These are phyloP conservation scores for Umbelopsis sp. DNA, from an alignment of 371 early-diverging fungal genomes.

Conservation along the genomic window DNA sequence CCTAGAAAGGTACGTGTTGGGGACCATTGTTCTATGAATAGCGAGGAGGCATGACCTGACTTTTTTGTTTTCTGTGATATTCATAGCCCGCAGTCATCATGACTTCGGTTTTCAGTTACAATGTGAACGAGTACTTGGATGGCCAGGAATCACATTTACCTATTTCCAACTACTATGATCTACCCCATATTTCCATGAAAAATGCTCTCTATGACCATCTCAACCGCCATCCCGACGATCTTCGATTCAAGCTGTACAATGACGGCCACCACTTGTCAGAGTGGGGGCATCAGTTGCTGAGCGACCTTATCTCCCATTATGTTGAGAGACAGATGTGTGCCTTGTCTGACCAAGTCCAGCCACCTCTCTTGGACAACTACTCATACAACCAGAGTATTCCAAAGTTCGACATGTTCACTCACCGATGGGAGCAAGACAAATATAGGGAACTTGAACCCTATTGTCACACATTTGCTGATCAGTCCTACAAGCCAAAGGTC, in stretches of 20 bases:
- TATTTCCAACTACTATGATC: slow-evolving; percentile 21
- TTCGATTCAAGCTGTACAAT: slow-evolving; percentile 7
- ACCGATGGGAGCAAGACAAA: slow-evolving; percentile 6
- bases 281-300: slow-evolving; percentile 10
- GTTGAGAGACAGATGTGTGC: slow-evolving; percentile 20
- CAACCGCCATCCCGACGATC: slow-evolving; percentile 14
- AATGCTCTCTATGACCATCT: slow-evolving; percentile 19
- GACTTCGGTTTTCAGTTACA: slow-evolving; percentile 11
- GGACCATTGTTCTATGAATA: background rate
- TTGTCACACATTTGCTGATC: slow-evolving; percentile 19
- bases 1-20: slow-evolving; percentile 20
- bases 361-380: slow-evolving; percentile 1
- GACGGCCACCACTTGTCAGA: slow-evolving; percentile 21
- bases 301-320: slow-evolving; percentile 18
- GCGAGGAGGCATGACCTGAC: too few relatives aligned
- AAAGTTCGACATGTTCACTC: slow-evolving; percentile 16
- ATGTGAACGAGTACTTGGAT: slow-evolving; percentile 23
- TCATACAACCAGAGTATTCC: slow-evolving; percentile 12
- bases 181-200: slow-evolving; percentile 20
- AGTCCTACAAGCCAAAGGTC: slow-evolving; percentile 9
- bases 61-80: background rate
- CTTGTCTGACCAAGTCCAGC: background rate
- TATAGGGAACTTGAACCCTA: slow-evolving; percentile 15
- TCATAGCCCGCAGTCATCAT: slow-evolving; percentile 19
- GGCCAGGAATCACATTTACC: slow-evolving; percentile 22